Base-by-base conservation (phyloP, 345 rosid genomes). In the Isatis tinctoria region DNA sequence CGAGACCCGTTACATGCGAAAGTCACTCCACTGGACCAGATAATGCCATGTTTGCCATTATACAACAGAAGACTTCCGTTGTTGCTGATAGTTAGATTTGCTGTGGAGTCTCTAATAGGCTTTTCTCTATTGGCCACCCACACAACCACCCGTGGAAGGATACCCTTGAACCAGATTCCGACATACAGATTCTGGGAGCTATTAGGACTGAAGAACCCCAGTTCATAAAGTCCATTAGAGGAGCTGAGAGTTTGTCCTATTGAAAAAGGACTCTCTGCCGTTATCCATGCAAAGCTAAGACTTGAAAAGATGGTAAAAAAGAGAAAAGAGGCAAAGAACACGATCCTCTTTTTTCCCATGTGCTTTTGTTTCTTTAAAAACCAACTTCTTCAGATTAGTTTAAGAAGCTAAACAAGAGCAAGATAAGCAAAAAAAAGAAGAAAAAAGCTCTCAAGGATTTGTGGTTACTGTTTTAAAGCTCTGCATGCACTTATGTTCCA, bases 71-170 rank as follows among this genome's bases (percentile, higher is more conserved):
- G 76, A 53, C 12, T 71, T 53, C 82, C 84, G 51, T 41, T 74
- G 35, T 18, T 76, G 35, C 24, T 69, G 24, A 82, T 68, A 35
- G 14, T 8, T 39, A 78, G 52, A 44, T 45, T 70, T 4, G 75
- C 76, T 0, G 28, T 9, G 18, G 70, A 32, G 60, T 67, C 77
- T 45, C 67, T 49, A 16, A 78, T 45, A 1, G 88, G 81, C 0
- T 44, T 51, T 41, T 86, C 73, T 74, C 81, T 81, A 59, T 86
- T 86, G 5, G 86, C 90, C 20, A 86, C 81, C 87, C 89, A 85
- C 13, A 82, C 76, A 28, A 76, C 74, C 0, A 52, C 60, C 43
- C 41, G 64, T 0, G 65, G 71, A 8, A 43, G 14, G 9, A 32
- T 43, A 6, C 12, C 73, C 60, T 74, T 80, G 36, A 16, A 82